Evolutionary conservation across 2,329 filamentous ascomycete genomes (phyloP).

Genomic region (Botrytis fabae): DNA sequence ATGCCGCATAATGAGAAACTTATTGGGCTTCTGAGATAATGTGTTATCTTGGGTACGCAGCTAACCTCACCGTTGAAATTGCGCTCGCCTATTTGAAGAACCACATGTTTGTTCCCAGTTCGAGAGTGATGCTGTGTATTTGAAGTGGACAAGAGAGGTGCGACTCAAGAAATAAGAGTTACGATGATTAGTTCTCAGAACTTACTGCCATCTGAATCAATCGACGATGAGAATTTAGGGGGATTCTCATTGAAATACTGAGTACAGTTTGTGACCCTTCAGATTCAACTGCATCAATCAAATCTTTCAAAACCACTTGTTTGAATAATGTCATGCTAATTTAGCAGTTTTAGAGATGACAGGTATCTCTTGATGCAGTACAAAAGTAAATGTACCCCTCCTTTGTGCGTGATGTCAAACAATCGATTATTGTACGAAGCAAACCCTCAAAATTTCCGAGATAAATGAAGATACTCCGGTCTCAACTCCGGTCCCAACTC

Average conservation of each 20-base stretch:
- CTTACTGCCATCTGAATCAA: background rate
- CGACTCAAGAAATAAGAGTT: background rate
- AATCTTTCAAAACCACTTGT: background rate
- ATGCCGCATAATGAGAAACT: background rate
- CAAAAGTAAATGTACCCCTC: background rate
- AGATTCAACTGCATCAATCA: background rate
- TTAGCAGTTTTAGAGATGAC: background rate
- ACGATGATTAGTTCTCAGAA: background rate
- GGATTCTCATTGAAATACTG: background rate
- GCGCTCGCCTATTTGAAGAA: background rate
- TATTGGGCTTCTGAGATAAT: too few relatives aligned
- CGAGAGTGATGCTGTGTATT: background rate
- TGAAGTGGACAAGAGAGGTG: background rate
- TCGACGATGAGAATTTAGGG: background rate
- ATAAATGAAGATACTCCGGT: conserved; percentile 1
- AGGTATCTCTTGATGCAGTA: background rate
- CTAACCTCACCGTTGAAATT: background rate
- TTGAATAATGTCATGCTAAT: background rate
- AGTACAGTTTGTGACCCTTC: background rate
- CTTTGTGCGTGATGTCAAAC: background rate
- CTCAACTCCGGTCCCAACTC: background rate
- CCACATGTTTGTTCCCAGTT: background rate
- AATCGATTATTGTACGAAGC: conserved; percentile 7
- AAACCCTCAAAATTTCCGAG: background rate
- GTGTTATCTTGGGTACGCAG: background rate